These are phyloP conservation scores for Cyclaneusma minus DNA, from an alignment of 2,329 filamentous ascomycete species.

Conservation along the genomic window DNA sequence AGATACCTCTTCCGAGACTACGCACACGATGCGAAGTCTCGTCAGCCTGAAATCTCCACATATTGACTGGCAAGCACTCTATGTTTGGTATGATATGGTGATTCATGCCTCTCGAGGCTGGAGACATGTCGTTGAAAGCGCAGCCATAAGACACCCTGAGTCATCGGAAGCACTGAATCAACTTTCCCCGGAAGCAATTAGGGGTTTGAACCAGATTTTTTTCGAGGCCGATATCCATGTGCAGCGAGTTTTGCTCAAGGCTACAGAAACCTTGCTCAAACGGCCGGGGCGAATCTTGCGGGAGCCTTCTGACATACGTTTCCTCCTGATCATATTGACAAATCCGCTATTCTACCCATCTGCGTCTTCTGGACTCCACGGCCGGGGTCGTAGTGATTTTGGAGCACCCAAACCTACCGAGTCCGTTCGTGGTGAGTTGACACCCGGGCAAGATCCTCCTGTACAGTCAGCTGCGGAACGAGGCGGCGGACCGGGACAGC, in stretches of 20 bases:
- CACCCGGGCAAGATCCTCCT: background rate
- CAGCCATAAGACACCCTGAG: too few relatives aligned
- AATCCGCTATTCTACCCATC: conserved; percentile 59
- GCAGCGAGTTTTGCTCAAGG: conserved; percentile 58
- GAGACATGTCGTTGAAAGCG: conserved; percentile 42
- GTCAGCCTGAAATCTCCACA: conserved; percentile 47
- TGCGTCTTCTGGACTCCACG: too few relatives aligned
- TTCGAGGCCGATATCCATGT: conserved; percentile 56
- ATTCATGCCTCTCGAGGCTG: conserved; percentile 54
- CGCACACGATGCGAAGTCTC: conserved; percentile 13
- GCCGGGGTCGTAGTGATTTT: too few relatives aligned
- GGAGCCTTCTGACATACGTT: conserved; percentile 56
- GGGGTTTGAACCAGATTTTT: too few relatives aligned
- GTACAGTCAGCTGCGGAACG: too few relatives aligned
- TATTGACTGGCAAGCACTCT: conserved; percentile 59
- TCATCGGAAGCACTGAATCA: conserved; percentile 30
- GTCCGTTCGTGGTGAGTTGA: conserved; percentile 2
- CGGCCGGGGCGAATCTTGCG: conserved; percentile 56
- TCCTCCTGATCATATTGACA: conserved; percentile 60
- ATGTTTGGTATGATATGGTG: conserved; percentile 60
- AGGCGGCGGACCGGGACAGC: conserved; percentile 39
- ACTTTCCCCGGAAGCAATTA: conserved; percentile 33
- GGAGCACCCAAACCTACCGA: conserved; percentile 3
- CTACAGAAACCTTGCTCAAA: conserved; percentile 65
- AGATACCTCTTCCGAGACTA: conserved; percentile 16